Evolutionary conservation across 2,329 filamentous ascomycete genomes (phyloP).

Genomic region (Fusarium protoensiforme): DNA sequence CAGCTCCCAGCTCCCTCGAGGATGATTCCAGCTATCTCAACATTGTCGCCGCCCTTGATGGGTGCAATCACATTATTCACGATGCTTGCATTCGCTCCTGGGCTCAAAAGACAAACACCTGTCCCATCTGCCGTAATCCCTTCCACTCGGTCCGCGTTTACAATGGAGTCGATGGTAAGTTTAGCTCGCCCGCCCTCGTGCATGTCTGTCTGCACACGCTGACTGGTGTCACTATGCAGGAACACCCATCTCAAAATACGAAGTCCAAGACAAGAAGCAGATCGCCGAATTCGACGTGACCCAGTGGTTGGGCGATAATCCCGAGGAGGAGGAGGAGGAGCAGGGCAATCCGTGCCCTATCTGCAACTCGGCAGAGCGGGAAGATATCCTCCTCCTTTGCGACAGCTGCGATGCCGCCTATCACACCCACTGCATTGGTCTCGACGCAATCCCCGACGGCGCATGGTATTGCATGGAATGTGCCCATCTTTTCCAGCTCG

Average conservation of each 20-base stretch:
- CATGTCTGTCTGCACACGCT: conserved; percentile 27
- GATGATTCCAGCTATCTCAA: conserved; percentile 51
- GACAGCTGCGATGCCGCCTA: conserved; percentile 91
- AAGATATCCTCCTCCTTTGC: conserved; percentile 88
- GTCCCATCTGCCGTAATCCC: conserved; percentile 91
- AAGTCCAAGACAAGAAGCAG: conserved; percentile 86
- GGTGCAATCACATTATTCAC: conserved; percentile 93
- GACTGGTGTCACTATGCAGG: conserved; percentile 53
- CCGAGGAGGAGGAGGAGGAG: conserved; percentile 79
- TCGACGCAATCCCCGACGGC: conserved; percentile 79
- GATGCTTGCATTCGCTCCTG: conserved; percentile 92
- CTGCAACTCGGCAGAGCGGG: conserved; percentile 83
- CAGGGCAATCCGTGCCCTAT: conserved; percentile 80
- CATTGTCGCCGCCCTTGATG: conserved; percentile 69
- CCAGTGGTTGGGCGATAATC: conserved; percentile 75
- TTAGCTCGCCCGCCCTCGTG: conserved; percentile 24
- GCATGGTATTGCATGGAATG: conserved; percentile 95
- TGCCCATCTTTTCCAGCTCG: conserved; percentile 59
- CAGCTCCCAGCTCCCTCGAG: conserved; percentile 38
- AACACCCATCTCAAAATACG: conserved; percentile 66
- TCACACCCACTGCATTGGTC: conserved; percentile 90
- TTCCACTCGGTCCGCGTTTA: conserved; percentile 93
- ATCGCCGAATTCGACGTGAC: conserved; percentile 89
- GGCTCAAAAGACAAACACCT: conserved; percentile 97
- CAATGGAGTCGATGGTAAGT: conserved; percentile 81